phyloP scores from a whole-genome alignment of 202 grass and related monocot genomes.

The Brachypodium distachyon region DNA sequence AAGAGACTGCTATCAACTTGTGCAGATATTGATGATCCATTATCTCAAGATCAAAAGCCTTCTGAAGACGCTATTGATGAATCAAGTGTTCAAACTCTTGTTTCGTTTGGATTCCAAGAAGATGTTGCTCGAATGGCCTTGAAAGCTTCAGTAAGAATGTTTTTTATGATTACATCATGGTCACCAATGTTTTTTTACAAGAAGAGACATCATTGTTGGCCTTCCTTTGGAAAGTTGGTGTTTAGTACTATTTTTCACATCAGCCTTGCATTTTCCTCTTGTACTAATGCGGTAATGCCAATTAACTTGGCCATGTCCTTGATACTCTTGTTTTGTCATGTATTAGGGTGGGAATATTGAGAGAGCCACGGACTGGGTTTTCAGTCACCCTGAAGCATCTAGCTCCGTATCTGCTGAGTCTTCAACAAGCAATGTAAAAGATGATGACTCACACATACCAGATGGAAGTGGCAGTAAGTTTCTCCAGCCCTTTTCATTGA shows the following conservation, averaged over 20 bases:
- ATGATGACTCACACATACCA: conserved; percentile 32
- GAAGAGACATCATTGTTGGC: neutral
- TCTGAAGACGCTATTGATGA: conserved; percentile 59
- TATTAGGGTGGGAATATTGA: conserved; percentile 87
- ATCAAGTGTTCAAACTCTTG: conserved; percentile 74
- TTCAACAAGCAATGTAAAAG: conserved; percentile 38
- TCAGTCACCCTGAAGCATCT: conserved; percentile 66
- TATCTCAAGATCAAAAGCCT: conserved; percentile 38
- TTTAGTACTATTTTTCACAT: neutral
- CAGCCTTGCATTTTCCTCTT: neutral
- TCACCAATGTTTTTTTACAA: neutral
- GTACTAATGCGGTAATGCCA: neutral
- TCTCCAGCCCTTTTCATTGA: neutral
- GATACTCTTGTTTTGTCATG: conserved; percentile 5
- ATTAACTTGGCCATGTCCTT: neutral
- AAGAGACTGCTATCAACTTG: neutral
- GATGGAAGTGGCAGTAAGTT: conserved; percentile 89
- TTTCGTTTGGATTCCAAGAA: conserved; percentile 90
- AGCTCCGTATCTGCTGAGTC: conserved; percentile 44
- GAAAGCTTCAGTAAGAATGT: conserved; percentile 79
- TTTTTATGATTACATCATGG: neutral
- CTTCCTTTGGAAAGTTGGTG: neutral
- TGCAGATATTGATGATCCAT: conserved; percentile 88
- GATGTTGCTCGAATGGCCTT: conserved; percentile 78
- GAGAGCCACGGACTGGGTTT: conserved; percentile 95